Evolutionary conservation across 2,329 filamentous ascomycete species (phyloP), one percentile per base, ranked within the genome.

Genomic region (Nannizziopsis arthrosporioides): DNA sequence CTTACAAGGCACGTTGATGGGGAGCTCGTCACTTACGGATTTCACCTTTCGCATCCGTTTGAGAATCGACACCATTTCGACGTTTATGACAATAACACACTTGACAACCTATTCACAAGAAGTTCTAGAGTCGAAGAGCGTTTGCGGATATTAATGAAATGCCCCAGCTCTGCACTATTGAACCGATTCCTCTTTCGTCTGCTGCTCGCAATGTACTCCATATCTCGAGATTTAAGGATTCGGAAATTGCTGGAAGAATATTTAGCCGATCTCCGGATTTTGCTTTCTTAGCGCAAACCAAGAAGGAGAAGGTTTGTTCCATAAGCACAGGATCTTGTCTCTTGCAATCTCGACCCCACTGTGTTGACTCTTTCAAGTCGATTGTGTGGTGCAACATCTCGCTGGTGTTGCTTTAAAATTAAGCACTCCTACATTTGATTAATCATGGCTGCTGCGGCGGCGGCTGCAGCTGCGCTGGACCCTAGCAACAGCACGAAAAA

Each of bases 1-100:
- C 15, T 35, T 22, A 18, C 41, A 47, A 31, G 31, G 22, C 35
- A 42, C 44, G 34, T 35, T 48, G 47, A 32, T 45, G 37, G 34
- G 10, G 19, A 36, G 36, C 37, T 36, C 19, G 27, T 35, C 41
- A 73, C 80, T 66, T 74, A 87, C 85, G 66, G 76, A 73, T 65
- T 79, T 80, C 63, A 93, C 71, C 68, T 79, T 80, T 64, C 82
- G 80, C 76, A 87, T 80, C 59, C 86, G 82, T 68, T 80, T 78
- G 54, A 68, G 60, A 40, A 73, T 53, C 57, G 71, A 72, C 52
- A 72, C 68, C 69, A 71, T 73, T 51, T 42, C 65, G 58, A 54
- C 53, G 48, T 49, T n/a, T 36, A 36, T 36, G 11, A n/a, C 4
- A 15, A 12, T n/a, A 10, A 43, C 47, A 54, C 52, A 46, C 55